phyloP scores from a whole-genome alignment of 106 monocot species.

The Platanthera guangdongensis region DNA sequence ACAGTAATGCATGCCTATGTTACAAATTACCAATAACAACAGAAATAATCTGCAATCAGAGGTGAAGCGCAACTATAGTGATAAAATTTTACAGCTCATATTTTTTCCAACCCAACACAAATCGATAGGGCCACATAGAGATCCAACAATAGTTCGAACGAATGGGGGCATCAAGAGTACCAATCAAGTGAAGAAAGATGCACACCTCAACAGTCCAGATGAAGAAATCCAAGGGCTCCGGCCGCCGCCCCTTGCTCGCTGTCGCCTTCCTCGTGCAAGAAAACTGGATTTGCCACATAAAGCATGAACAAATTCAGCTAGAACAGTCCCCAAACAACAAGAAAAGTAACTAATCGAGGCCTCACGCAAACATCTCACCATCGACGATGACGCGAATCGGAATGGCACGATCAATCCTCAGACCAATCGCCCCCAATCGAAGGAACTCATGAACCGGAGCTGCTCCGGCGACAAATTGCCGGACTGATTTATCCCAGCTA shows the following conservation, averaged over 20 bases:
- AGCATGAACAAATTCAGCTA: neutral
- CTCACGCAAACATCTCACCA: neutral
- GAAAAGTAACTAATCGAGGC: neutral
- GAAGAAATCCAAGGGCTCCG: slow-evolving; percentile 97
- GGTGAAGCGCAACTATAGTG: neutral
- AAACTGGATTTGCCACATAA: neutral
- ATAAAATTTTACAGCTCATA: neutral
- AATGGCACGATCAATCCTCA: neutral
- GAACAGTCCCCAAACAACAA: neutral
- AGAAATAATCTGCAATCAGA: neutral
- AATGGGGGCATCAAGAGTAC: neutral
- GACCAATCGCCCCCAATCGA: neutral
- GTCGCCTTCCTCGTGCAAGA: slow-evolving; percentile 4
- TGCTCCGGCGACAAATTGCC: neutral
- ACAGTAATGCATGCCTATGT: neutral
- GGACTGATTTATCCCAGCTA: neutral
- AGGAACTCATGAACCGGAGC: neutral
- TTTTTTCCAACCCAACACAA: neutral
- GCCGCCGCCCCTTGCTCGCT: slow-evolving; percentile 36
- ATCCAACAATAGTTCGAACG: neutral
- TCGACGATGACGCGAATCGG: neutral
- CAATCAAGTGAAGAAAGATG: neutral
- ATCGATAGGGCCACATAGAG: neutral
- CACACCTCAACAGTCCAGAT: slow-evolving; percentile 92
- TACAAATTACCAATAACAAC: neutral